Conservation (phyloP, 805 yeast species). For the Ogataea kodamae region DNA sequence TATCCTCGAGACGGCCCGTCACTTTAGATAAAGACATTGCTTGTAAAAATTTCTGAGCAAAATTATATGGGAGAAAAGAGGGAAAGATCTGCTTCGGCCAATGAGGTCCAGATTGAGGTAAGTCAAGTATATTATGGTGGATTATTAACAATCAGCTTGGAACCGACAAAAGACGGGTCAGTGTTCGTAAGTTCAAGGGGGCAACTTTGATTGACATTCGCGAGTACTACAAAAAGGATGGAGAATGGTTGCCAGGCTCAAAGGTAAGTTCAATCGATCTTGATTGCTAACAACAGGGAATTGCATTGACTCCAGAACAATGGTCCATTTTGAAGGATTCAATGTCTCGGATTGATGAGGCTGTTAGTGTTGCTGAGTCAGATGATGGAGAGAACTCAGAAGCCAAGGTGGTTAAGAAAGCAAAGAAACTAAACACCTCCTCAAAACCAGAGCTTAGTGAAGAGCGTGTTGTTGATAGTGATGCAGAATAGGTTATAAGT, state of each 20-base stretch:
- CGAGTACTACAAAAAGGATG: slow-evolving; percentile 66
- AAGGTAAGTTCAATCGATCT: slow-evolving; percentile 40
- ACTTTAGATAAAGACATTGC: slow-evolving; percentile 15
- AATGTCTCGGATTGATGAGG: slow-evolving; percentile 47
- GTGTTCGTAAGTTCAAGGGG: slow-evolving; percentile 70
- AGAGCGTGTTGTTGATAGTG: slow-evolving; percentile 26
- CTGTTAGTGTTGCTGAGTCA: slow-evolving; percentile 29
- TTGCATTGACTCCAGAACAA: slow-evolving; percentile 53
- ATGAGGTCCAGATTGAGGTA: slow-evolving; percentile 25
- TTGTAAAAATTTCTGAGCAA: no score
- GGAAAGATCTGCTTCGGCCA: background rate
- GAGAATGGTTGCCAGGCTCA: slow-evolving; percentile 71
- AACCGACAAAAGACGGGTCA: slow-evolving; percentile 59
- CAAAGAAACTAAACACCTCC: slow-evolving; percentile 10
- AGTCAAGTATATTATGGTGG: no score
- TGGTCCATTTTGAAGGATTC: slow-evolving; percentile 49
- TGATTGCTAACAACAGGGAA: slow-evolving; percentile 37
- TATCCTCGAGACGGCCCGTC: slow-evolving; percentile 28
- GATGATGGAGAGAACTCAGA: no score
- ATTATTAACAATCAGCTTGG: slow-evolving; percentile 23
- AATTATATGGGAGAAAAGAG: slow-evolving; percentile 9
- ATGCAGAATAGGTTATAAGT: slow-evolving; percentile 10
- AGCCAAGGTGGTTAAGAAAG: background rate
- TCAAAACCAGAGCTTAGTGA: slow-evolving; percentile 20
- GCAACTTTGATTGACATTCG: slow-evolving; percentile 73